phyloP scores from a whole-genome alignment of 805 yeast genomes.

The Wickerhamomyces alni region DNA sequence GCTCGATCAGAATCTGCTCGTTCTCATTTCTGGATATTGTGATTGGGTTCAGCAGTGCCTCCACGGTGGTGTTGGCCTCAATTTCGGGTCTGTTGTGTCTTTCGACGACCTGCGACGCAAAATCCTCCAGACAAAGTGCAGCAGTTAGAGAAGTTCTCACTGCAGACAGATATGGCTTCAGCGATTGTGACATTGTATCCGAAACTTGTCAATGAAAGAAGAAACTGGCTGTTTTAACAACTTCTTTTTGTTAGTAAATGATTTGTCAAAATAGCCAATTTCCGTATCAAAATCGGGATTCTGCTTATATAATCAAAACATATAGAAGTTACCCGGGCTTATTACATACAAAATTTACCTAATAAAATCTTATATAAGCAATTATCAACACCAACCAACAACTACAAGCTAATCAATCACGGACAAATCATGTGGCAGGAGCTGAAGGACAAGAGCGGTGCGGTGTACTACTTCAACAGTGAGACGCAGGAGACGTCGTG shows the following conservation, averaged over 20 bases:
- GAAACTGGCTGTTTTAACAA: no score
- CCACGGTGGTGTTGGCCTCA: constrained; percentile 79
- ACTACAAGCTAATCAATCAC: no score
- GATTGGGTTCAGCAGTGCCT: constrained; percentile 83
- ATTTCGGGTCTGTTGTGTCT: constrained; percentile 97
- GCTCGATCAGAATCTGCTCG: constrained; percentile 88
- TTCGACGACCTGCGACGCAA: constrained; percentile 92
- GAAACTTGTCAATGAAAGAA: no score
- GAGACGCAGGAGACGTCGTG: constrained; percentile 68
- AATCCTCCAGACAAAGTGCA: constrained; percentile 86
- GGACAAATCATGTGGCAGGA: constrained; percentile 50
- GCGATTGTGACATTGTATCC: constrained; percentile 76
- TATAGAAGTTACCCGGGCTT: no score
- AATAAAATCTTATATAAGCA: not conserved
- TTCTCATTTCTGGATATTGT: constrained; percentile 88
- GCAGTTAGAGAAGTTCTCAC: constrained; percentile 92
- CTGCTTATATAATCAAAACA: no score
- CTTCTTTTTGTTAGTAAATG: no score
- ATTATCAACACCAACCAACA: no score
- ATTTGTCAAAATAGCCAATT: no score
- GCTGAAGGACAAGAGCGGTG: constrained; percentile 57
- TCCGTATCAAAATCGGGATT: no score
- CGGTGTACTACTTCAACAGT: constrained; percentile 64
- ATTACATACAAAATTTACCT: no score
- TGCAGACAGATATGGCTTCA: constrained; percentile 90